These are phyloP conservation scores for Trypanosoma scelopori DNA, from an alignment of 208 protist genomes.

Conservation along the genomic window DNA sequence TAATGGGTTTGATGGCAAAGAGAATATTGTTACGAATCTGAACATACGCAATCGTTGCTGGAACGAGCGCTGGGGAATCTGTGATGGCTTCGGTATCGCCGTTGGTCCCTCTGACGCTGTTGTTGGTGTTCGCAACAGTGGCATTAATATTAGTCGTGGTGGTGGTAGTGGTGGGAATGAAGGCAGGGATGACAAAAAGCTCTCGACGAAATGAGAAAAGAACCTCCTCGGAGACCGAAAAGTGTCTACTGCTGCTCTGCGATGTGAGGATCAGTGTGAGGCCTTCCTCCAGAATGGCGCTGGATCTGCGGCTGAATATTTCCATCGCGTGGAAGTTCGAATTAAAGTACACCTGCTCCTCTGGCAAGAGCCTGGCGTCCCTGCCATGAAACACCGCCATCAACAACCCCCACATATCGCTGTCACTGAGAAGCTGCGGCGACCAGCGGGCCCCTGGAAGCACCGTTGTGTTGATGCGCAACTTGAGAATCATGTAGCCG, in stretches of 20 bases:
- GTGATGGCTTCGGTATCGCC: background rate
- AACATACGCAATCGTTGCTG: constrained; percentile 33
- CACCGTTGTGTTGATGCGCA: constrained; percentile 40
- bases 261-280: constrained; percentile 61
- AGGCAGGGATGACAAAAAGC: constrained; percentile 20
- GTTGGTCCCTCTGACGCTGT: too few species aligned
- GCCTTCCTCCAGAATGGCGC: constrained; percentile 61
- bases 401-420: constrained; percentile 43
- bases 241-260: constrained; percentile 48
- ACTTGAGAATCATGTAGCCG: constrained; percentile 68
- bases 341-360: constrained; percentile 38
- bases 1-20: constrained; percentile 73
- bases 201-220: constrained; percentile 31
- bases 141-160: too few species aligned
- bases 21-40: constrained; percentile 73
- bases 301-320: constrained; percentile 64
- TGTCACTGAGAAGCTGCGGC: constrained; percentile 29
- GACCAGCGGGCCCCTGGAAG: constrained; percentile 29
- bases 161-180: too few species aligned
- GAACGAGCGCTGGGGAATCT: background rate
- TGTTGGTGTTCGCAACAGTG: too few species aligned
- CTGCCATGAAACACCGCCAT: constrained; percentile 62
- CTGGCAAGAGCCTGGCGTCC: constrained; percentile 42
- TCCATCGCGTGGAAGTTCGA: constrained; percentile 55
- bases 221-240: constrained; percentile 54